A percentile compares a stretch with the other conserved stretches of the same genome.
Conservation (phyloP, 2,329 filamentous ascomycete species). For the Trichoderma citrinoviride region DNA sequence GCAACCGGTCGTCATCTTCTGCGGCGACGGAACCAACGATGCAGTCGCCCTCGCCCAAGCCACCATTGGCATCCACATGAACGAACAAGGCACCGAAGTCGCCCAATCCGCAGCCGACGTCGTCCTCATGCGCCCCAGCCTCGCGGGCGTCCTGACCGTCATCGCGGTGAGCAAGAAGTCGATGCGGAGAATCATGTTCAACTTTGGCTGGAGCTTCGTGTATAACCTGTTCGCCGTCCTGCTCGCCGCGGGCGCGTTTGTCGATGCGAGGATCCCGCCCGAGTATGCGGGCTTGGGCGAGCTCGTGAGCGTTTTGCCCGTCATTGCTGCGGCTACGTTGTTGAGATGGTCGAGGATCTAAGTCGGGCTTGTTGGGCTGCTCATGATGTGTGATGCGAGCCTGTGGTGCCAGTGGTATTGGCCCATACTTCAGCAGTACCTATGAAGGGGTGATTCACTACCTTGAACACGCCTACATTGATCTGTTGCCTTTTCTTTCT, state of each 20-base stretch:
- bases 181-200: slow-evolving; percentile 56
- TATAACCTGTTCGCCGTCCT: slow-evolving; percentile 70
- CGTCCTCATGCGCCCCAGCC: slow-evolving; percentile 57
- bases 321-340: slow-evolving; percentile 57
- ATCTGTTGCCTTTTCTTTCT: not conserved
- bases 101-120: slow-evolving; percentile 67
- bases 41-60: slow-evolving; percentile 69
- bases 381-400: not conserved
- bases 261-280: slow-evolving; percentile 51
- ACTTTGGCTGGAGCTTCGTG: slow-evolving; percentile 67
- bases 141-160: slow-evolving; percentile 56
- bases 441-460: too few relatives aligned
- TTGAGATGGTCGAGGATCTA: slow-evolving; percentile 42
- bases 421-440: not conserved
- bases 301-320: slow-evolving; percentile 70
- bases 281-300: slow-evolving; percentile 68
- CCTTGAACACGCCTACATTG: not conserved
- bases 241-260: slow-evolving; percentile 64
- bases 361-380: not conserved
- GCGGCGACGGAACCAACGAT: slow-evolving; percentile 78
- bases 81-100: slow-evolving; percentile 55
- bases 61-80: slow-evolving; percentile 68
- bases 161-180: slow-evolving; percentile 52
- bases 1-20: slow-evolving; percentile 58
- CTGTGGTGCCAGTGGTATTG: not conserved